phyloP scores from a whole-genome alignment of 306 rosid genomes.

The Rosa rugosa region DNA sequence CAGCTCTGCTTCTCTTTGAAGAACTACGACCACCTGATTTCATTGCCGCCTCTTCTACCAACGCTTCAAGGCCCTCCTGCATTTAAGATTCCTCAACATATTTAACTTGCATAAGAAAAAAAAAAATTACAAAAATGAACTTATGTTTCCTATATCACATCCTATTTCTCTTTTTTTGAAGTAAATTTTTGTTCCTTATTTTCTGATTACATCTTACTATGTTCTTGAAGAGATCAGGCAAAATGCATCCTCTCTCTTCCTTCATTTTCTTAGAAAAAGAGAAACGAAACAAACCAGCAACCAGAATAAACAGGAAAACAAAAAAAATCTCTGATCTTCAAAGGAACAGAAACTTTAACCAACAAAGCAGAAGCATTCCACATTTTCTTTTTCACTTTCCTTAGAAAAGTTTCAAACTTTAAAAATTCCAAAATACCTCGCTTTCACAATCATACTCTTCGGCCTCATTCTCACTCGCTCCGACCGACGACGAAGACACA shows the following conservation, averaged over 20 bases:
- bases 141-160: neutral
- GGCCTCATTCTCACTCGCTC: constrained; percentile 52
- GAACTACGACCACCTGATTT: constrained; percentile 50
- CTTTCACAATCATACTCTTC: constrained; percentile 91
- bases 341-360: neutral
- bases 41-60: constrained; percentile 47
- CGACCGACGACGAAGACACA: constrained; percentile 53
- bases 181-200: neutral
- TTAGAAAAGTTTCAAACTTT: constrained; percentile 11
- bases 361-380: neutral
- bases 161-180: too few species aligned
- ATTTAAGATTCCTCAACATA: constrained; percentile 14
- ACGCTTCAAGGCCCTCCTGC: constrained; percentile 82
- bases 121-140: neutral
- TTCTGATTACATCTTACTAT: neutral
- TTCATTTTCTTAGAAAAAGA: constrained; percentile 8
- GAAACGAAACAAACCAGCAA: neutral
- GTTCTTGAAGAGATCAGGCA: neutral
- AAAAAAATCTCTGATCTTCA: neutral
- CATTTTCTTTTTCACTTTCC: neutral
- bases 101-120: neutral
- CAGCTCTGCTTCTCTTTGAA: constrained; percentile 94
- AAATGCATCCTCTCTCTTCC: neutral
- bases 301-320: neutral
- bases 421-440: constrained; percentile 45